Base-by-base conservation (phyloP, 2,329 filamentous ascomycete genomes). In the Lojkania enalia region DNA sequence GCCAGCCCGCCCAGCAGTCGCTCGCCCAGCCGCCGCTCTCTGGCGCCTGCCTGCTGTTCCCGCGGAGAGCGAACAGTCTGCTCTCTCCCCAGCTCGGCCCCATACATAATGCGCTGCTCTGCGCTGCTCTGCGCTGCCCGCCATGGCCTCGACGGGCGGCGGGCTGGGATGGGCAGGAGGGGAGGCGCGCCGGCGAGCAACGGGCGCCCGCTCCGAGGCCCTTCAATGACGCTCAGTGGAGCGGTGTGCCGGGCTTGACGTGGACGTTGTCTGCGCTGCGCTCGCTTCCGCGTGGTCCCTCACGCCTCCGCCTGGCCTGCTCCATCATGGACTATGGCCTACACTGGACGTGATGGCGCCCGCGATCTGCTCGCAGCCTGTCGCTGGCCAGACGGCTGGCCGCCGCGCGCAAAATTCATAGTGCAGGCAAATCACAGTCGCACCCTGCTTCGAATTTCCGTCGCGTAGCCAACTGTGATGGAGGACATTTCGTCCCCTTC, bases 381-480 rank as follows among this genome's bases (percentile, higher is more conserved):
- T 37, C 21, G 14, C 9, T 16, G 36, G 15, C 19, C 5, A 23
- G 9, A 27, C 25, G 18, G 30, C 30, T 6, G 16, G 30, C 42
- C 20, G 31, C 33, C 41, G 48, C 39, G 29, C 36, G 25, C 29
- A 50, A 46, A 62, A 57, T 57, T 46, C 46, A 27, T 37, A 9
- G 30, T 9, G 30, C 55, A 54, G 51, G 31, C 63, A 58, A 67
- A 65, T 66, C 60, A 65, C 58, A 58, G 55, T 58, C 48, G 45
- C 55, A 60, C 57, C 6, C 18, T 19, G 32, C 41, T 37, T 20
- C 44, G 42, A 54, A 48, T 51, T 49, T 54, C 52, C 33, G 54
- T 58, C 60, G 60, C 54, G 51, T 63, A 64, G 60, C 63, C 61
- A 65, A 64, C 57, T 36, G 54, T 56, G 51, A 58, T 56, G 41